Conservation (phyloP, 495 filamentous ascomycete species). For the Bacidia rubella region DNA sequence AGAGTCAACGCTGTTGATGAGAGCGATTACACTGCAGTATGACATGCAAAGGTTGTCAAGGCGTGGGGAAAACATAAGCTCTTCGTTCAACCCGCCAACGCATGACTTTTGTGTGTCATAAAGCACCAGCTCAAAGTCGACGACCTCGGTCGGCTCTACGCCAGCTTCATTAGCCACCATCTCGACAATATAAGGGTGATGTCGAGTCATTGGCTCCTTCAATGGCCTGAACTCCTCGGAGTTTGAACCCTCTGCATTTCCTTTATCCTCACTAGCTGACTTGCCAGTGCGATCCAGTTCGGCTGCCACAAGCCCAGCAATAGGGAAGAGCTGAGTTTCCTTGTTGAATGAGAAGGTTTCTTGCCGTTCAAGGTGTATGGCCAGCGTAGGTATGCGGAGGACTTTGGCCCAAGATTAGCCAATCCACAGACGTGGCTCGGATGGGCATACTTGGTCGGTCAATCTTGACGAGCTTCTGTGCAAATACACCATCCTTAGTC, state of each 20-base stretch:
- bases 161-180: conserved; percentile 71
- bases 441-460: conserved; percentile 55
- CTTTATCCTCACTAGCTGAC: conserved; percentile 9
- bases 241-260: conserved; percentile 15
- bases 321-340: conserved; percentile 88
- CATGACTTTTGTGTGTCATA: conserved; percentile 88
- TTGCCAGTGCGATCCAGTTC: conserved; percentile 64
- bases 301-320: conserved; percentile 71
- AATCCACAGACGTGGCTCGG: not conserved
- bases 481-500: conserved; percentile 55
- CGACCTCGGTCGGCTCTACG: conserved; percentile 51
- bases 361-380: conserved; percentile 82
- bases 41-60: conserved; percentile 94
- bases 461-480: conserved; percentile 78
- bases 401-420: conserved; percentile 29
- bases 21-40: conserved; percentile 67
- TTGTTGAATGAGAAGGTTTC: conserved; percentile 86
- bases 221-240: conserved; percentile 49
- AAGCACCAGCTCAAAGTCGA: conserved; percentile 91
- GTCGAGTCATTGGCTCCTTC: conserved; percentile 63
- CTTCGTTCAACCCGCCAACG: conserved; percentile 80
- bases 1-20: conserved; percentile 66
- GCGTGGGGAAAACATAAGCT: conserved; percentile 85
- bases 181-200: conserved; percentile 77
- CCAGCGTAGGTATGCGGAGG: conserved; percentile 78